Percentiles rank a stretch among this genome's conserved stretches.
Conservation (phyloP, 805 yeast genomes). For the Cyberlindnera samutprakarnensis region DNA sequence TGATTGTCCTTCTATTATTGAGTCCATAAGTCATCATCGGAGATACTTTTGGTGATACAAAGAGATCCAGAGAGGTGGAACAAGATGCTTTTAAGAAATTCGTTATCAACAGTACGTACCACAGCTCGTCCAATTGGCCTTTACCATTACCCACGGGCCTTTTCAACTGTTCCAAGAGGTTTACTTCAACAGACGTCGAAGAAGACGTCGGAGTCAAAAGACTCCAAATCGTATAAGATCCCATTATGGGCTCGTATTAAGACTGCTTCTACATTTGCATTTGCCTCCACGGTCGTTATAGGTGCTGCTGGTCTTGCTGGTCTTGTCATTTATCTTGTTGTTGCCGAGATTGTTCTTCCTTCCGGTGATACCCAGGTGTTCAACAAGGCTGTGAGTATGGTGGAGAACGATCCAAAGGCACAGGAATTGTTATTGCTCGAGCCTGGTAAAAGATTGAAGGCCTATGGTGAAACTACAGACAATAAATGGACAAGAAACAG, state of each 20-base stretch:
- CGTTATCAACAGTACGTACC: too few species aligned
- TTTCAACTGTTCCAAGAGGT: not conserved
- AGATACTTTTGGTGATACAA: too few species aligned
- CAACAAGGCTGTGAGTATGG: conserved; percentile 73
- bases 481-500: conserved; percentile 86
- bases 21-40: too few species aligned
- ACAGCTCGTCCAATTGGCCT: not conserved
- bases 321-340: conserved; percentile 62
- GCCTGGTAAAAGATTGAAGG: conserved; percentile 58
- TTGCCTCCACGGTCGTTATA: conserved; percentile 53
- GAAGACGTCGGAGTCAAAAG: conserved; percentile 1
- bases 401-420: conserved; percentile 60
- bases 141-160: conserved; percentile 5
- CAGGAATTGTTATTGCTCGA: conserved; percentile 42
- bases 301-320: conserved; percentile 67
- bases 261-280: conserved; percentile 52
- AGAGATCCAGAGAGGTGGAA: too few species aligned
- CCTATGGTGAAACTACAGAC: conserved; percentile 65
- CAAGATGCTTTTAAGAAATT: too few species aligned
- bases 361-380: conserved; percentile 89
- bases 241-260: conserved; percentile 40
- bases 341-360: conserved; percentile 78
- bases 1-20: too few species aligned
- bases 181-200: not conserved
- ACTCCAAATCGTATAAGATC: conserved; percentile 19